Evolutionary conservation across 257 asterid species (phyloP), one percentile per base, ranked within the genome.

Genomic region (Solanum habrochaites): DNA sequence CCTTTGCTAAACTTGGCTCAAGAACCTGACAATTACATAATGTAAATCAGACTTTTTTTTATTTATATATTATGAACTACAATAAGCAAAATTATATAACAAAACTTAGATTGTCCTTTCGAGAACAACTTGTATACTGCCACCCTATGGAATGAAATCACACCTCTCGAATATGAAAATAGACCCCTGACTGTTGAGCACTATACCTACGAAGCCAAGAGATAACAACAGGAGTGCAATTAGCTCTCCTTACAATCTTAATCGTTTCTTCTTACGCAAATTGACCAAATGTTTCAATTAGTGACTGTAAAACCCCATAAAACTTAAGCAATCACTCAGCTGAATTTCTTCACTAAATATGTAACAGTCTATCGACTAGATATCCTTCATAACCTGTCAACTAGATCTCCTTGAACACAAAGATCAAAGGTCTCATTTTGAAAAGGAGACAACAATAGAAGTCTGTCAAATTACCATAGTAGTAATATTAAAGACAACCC

Each of bases 1-100:
- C 99, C 93, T 94, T 97, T 16, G 97, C 93, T 90, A 97, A 93
- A 94, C 99, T 97, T 90, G 99, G 99, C 90, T 97, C 99, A 85
- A 97, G 98, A 87, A 97, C 99, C 99, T 97, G 95, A 45, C 70
- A 47, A 88, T 58, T 66, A 14, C 45, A 40, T 62, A 20, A 60
- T 20, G 39, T 15, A 42, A 56, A 47, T 47, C 39, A 85, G 71
- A 47, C 45, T 7, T 18, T 56, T 14, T 8, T 56, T 47, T 15
- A 37, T 43, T 39, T 71, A 45, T 71, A 31, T 47, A 29, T 80
- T 29, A 27, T 47, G 27, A 80, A 49, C 84, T 29, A 49, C 67
- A 18, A 81, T 31, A 52, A 81, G 43, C 85, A 81, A 29, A 75
- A 7, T 18, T 18, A 81, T 49, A 31, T 1, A 45, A 45, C 70